Evolutionary conservation across 148 eudicot species (phyloP).

Genomic region (Nepenthes mirabilis): DNA sequence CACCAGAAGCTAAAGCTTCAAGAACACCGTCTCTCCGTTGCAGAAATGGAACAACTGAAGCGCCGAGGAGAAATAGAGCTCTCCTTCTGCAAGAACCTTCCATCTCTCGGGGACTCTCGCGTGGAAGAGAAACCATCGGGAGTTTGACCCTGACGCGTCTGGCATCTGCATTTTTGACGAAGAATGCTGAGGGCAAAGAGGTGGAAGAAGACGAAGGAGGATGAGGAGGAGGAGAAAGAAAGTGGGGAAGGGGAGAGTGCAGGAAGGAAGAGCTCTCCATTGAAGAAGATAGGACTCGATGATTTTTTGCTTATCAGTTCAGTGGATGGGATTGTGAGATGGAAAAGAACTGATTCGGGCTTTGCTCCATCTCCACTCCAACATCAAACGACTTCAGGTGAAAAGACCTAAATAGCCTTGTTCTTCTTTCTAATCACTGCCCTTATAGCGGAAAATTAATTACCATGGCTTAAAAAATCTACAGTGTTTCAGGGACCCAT

Average conservation of each 20-base stretch:
- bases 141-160: constrained; percentile 14
- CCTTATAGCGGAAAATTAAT: too few relatives aligned
- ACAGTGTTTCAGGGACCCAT: too few relatives aligned
- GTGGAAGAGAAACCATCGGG: constrained; percentile 30
- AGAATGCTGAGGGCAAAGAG: constrained; percentile 12
- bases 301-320: neutral
- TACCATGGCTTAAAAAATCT: too few relatives aligned
- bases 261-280: constrained; percentile 40
- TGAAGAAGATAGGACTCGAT: constrained; percentile 5
- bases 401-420: too few relatives aligned
- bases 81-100: constrained; percentile 29
- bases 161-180: constrained; percentile 25
- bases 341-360: too few relatives aligned
- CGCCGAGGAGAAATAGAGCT: constrained; percentile 45
- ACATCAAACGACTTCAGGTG: too few relatives aligned
- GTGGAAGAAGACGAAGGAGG: constrained; percentile 16
- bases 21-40: constrained; percentile 23
- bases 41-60: constrained; percentile 47
- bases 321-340: too few relatives aligned
- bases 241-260: constrained; percentile 27
- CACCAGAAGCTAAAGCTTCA: constrained; percentile 32
- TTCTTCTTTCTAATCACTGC: too few relatives aligned
- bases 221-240: constrained; percentile 18
- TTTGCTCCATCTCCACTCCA: too few relatives aligned
- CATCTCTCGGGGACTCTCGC: constrained; percentile 12